Evolutionary conservation across 768 basidiomycete genomes (phyloP).

Genomic region (Cyclocybe aegerita): DNA sequence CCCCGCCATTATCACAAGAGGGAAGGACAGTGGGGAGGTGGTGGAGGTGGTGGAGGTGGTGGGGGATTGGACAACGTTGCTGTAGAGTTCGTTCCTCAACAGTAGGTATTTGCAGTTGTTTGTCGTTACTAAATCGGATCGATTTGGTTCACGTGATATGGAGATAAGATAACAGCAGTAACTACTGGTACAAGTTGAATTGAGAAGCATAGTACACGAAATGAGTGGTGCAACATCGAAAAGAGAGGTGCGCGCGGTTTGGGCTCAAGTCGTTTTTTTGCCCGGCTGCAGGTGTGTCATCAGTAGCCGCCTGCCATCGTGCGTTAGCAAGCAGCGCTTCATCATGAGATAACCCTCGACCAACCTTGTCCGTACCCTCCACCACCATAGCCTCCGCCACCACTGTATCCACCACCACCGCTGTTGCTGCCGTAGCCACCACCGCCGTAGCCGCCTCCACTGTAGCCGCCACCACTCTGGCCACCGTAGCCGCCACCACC

Average conservation of each 20-base stretch:
- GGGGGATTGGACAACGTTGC: background rate
- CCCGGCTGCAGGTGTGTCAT: no score
- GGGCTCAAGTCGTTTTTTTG: no score
- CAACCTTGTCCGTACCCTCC: constrained; percentile 9
- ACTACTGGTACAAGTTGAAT: no score
- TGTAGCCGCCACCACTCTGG: constrained; percentile 12
- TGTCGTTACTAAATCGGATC: constrained; percentile 1
- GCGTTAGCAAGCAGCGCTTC: no score
- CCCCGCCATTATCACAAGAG: constrained; percentile 5
- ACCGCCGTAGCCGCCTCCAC: constrained; percentile 3
- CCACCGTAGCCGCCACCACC: constrained; percentile 3
- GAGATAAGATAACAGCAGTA: no score
- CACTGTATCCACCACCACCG: constrained; percentile 1
- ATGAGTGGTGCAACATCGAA: no score
- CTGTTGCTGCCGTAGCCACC: constrained; percentile 1
- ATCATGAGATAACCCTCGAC: no score
- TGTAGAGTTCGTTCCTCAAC: background rate
- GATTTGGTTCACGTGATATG: no score
- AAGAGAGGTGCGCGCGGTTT: no score
- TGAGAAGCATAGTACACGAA: no score
- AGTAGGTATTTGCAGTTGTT: background rate
- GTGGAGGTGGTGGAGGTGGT: constrained; percentile 5
- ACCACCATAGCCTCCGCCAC: constrained; percentile 12
- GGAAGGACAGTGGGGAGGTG: constrained; percentile 7
- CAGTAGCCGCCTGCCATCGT: no score